phyloP scores from a whole-genome alignment of 2,329 filamentous ascomycete species.

The Beauveria sp. region DNA sequence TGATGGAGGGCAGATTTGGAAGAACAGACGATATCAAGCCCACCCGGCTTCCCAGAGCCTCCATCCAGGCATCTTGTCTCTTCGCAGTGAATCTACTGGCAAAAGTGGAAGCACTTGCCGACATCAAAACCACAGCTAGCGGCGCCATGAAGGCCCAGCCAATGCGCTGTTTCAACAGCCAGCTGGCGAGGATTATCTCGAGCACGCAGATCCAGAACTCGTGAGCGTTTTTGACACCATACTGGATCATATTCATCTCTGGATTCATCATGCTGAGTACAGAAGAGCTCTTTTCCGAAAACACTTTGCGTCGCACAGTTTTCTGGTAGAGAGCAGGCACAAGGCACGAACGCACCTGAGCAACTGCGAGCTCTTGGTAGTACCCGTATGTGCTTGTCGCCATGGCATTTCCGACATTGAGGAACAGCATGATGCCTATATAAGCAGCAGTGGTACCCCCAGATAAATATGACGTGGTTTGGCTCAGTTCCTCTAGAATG shows the following conservation, averaged over 20 bases:
- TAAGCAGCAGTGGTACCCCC: neutral
- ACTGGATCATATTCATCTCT: conserved; percentile 6
- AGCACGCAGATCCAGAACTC: conserved; percentile 27
- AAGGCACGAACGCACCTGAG: neutral
- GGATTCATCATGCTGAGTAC: conserved; percentile 3
- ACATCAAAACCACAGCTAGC: conserved; percentile 18
- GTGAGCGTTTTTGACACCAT: conserved; percentile 16
- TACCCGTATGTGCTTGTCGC: neutral
- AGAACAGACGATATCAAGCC: conserved; percentile 17
- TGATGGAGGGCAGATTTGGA: conserved; percentile 20
- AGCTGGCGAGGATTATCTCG: conserved; percentile 25
- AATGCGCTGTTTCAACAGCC: conserved; percentile 24
- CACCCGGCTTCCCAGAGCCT: conserved; percentile 20
- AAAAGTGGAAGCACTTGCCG: conserved; percentile 15
- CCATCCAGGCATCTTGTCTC: conserved; percentile 22
- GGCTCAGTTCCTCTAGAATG: neutral
- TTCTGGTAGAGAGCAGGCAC: conserved; percentile 7
- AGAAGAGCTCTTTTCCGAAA: neutral
- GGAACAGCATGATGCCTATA: neutral
- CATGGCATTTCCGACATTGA: conserved; percentile 4
- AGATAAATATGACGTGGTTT: neutral
- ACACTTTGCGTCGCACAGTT: neutral
- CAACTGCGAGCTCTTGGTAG: conserved; percentile 2
- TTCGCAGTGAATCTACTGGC: conserved; percentile 15
- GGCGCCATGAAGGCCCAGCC: conserved; percentile 25